These are phyloP conservation scores for Stropharia rugosoannulata DNA, from an alignment of 768 basidiomycete species.

Conservation along the genomic window DNA sequence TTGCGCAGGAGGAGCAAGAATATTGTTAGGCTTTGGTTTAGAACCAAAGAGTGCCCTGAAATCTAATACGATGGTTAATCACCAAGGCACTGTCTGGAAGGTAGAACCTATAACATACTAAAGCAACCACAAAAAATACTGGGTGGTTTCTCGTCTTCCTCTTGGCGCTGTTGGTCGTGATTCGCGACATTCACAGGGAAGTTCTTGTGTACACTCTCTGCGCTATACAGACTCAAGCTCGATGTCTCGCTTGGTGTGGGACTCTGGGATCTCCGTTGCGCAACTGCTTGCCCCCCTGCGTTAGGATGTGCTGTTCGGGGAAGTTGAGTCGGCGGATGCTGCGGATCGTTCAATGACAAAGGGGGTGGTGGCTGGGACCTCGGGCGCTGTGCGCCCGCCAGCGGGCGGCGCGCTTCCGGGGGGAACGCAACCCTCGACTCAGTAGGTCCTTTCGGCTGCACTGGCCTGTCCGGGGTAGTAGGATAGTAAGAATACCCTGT, in stretches of 20 bases:
- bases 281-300: slow-evolving; percentile 11
- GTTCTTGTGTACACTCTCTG: slow-evolving; percentile 17
- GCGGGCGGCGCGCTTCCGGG: slow-evolving; percentile 22
- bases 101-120: slow-evolving; percentile 10
- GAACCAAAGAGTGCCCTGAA: slow-evolving; percentile 19
- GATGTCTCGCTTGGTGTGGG: slow-evolving; percentile 20
- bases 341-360: slow-evolving; percentile 10
- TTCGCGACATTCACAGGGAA: slow-evolving; percentile 15
- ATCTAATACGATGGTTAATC: slow-evolving; percentile 7
- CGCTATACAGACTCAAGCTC: slow-evolving; percentile 20
- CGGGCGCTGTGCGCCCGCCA: slow-evolving; percentile 17
- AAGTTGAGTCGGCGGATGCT: slow-evolving; percentile 14
- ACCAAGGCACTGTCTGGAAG: neutral
- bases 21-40: slow-evolving; percentile 15
- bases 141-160: slow-evolving; percentile 14
- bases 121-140: slow-evolving; percentile 18
- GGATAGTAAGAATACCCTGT: slow-evolving; percentile 9
- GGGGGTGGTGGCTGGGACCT: slow-evolving; percentile 15
- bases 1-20: slow-evolving; percentile 13
- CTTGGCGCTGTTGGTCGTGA: slow-evolving; percentile 2
- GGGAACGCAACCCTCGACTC: slow-evolving; percentile 15
- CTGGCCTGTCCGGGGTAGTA: slow-evolving; percentile 10
- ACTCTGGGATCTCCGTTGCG: slow-evolving; percentile 12
- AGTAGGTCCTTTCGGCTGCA: slow-evolving; percentile 12
- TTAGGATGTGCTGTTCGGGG: slow-evolving; percentile 9